phyloP scores from a whole-genome alignment of 2,329 filamentous ascomycete species.

The Macrophomina pseudophaseolina region DNA sequence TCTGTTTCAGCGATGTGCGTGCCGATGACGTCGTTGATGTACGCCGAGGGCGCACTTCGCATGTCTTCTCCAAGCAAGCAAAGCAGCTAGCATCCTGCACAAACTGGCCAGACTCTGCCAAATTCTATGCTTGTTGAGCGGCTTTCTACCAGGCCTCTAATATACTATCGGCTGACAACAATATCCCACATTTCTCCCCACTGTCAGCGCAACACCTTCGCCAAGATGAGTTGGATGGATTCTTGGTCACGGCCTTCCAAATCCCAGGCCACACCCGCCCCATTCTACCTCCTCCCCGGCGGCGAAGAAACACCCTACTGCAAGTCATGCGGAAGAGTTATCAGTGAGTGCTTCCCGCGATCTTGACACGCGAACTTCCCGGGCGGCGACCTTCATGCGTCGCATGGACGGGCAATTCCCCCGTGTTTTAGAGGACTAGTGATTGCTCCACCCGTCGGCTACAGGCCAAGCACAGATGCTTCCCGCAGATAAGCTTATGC shows the following conservation, averaged over 20 bases:
- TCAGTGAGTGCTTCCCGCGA: constrained; percentile 42
- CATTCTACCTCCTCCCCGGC: constrained; percentile 57
- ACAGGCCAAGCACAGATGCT: neutral
- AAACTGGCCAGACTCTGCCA: neutral
- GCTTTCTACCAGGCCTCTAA: neutral
- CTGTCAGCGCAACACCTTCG: neutral
- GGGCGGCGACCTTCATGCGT: neutral
- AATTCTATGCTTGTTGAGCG: neutral
- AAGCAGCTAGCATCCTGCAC: neutral
- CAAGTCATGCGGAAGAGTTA: constrained; percentile 62
- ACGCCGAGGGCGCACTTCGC: neutral
- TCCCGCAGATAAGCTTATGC: too few species aligned
- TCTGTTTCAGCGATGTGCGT: neutral
- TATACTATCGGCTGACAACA: neutral
- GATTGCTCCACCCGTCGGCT: neutral
- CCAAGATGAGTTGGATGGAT: constrained; percentile 57
- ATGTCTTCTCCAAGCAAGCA: neutral
- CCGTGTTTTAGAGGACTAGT: neutral
- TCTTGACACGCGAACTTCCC: neutral
- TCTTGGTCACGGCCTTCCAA: constrained; percentile 53
- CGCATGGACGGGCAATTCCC: neutral
- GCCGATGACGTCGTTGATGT: constrained; percentile 17
- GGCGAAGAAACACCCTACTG: constrained; percentile 61
- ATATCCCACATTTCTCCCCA: neutral
- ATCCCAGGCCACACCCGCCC: constrained; percentile 53